These are phyloP conservation scores for Populus hybrid DNA, from an alignment of 441 rosid species.

Conservation along the genomic window DNA sequence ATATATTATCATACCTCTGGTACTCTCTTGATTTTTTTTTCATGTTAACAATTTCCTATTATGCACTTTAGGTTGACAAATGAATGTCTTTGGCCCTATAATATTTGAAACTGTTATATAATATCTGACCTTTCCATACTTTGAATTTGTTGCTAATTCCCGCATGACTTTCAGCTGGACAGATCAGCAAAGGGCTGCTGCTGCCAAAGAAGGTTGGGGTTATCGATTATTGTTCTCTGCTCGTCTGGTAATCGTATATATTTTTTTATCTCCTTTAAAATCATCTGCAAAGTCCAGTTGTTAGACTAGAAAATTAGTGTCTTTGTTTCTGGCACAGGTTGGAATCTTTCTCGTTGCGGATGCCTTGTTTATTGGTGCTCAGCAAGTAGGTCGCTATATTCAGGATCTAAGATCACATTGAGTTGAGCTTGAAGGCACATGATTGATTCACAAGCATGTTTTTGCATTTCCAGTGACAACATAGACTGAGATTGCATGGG, in stretches of 20 bases:
- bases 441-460: constrained; percentile 7
- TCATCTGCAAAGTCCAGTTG: background rate
- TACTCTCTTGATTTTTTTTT: background rate
- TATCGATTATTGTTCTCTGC: constrained; percentile 69
- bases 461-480: background rate
- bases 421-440: constrained; percentile 15
- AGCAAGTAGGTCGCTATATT: constrained; percentile 63
- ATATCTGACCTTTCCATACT: background rate
- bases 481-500: constrained; percentile 15
- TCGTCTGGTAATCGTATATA: constrained; percentile 56
- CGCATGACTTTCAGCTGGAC: constrained; percentile 66
- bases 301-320: background rate
- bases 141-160: constrained; percentile 10
- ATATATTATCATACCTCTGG: too few relatives aligned
- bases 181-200: constrained; percentile 88
- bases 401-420: constrained; percentile 69
- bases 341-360: constrained; percentile 67
- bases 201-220: constrained; percentile 94
- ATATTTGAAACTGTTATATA: background rate
- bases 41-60: background rate
- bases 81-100: background rate
- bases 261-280: constrained; percentile 6
- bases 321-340: constrained; percentile 41
- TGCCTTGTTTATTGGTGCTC: constrained; percentile 69
- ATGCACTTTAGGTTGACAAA: background rate